Conservation (phyloP, 192 early-diverging fungal species). For the Coemansia sp. region DNA sequence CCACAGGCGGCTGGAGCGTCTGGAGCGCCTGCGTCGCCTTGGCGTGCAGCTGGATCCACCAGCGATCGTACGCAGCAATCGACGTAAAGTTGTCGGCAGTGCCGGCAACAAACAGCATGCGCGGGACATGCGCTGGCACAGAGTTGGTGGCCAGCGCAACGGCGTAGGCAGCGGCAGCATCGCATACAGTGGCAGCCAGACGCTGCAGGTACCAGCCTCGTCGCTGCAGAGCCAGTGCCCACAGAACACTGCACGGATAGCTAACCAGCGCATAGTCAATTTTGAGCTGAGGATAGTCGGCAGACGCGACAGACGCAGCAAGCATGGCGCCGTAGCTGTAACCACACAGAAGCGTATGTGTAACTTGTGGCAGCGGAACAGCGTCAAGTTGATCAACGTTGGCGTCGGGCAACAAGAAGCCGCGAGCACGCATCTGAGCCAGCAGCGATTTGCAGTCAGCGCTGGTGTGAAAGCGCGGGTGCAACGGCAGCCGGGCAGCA, state of each 20-base stretch:
- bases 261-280: constrained; percentile 51
- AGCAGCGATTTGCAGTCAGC: constrained; percentile 23
- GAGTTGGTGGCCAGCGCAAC: constrained; percentile 1
- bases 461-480: constrained; percentile 26
- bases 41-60: constrained; percentile 40
- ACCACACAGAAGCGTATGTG: constrained; percentile 38
- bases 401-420: constrained; percentile 16
- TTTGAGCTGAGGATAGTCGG: constrained; percentile 35
- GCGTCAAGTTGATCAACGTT: constrained; percentile 13
- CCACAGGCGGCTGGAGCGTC: background rate
- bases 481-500: constrained; percentile 26
- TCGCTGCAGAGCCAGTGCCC: constrained; percentile 40
- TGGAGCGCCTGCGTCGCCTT: constrained; percentile 7
- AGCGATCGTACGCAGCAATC: constrained; percentile 25
- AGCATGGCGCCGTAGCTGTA: constrained; percentile 55
- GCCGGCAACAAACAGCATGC: constrained; percentile 41
- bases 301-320: constrained; percentile 24
- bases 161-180: constrained; percentile 15
- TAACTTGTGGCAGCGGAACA: constrained; percentile 39
- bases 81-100: constrained; percentile 45
- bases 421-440: constrained; percentile 43
- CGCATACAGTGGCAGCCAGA: constrained; percentile 24
- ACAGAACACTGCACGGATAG: constrained; percentile 51
- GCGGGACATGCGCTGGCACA: constrained; percentile 12
- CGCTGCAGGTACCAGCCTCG: constrained; percentile 41